phyloP scores from a whole-genome alignment of 2,329 filamentous ascomycete genomes.

The Penicillium sp. region DNA sequence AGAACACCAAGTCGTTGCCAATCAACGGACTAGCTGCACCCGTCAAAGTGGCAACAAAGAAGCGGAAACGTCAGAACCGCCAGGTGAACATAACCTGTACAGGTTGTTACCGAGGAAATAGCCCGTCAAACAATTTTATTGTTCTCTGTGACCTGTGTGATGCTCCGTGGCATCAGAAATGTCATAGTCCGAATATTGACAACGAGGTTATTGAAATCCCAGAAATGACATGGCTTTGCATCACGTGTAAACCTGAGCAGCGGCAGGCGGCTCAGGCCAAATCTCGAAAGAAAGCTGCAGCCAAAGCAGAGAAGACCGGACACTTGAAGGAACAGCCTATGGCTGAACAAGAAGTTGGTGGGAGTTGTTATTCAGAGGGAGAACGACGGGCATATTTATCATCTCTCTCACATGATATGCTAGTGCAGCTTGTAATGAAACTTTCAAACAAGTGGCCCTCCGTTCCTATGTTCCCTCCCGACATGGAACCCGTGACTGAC shows the following conservation, averaged over 20 bases:
- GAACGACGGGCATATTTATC: constrained; percentile 65
- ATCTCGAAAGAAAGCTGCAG: constrained; percentile 10
- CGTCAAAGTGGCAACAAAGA: constrained; percentile 42
- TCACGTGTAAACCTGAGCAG: constrained; percentile 57
- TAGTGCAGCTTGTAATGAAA: constrained; percentile 65
- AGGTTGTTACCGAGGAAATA: constrained; percentile 69
- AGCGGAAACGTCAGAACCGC: constrained; percentile 55
- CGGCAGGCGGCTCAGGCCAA: constrained; percentile 40
- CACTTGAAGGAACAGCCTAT: neutral
- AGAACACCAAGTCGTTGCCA: neutral
- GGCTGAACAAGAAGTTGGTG: constrained; percentile 23
- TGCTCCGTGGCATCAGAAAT: constrained; percentile 75
- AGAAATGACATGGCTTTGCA: constrained; percentile 70
- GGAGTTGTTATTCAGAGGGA: constrained; percentile 29
- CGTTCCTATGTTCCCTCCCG: constrained; percentile 62
- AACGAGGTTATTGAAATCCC: constrained; percentile 66
- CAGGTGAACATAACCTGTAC: constrained; percentile 60
- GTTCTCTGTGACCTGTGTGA: constrained; percentile 85
- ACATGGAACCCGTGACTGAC: constrained; percentile 26
- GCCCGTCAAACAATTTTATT: constrained; percentile 72
- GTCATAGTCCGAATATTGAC: constrained; percentile 73
- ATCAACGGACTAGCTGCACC: neutral
- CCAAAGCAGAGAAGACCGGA: neutral
- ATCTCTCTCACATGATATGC: constrained; percentile 58
- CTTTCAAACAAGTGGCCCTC: constrained; percentile 62